Percentiles rank a stretch among this genome's conserved stretches.
phyloP scores from a whole-genome alignment of 768 basidiomycete genomes.

The Pholiota molesta region DNA sequence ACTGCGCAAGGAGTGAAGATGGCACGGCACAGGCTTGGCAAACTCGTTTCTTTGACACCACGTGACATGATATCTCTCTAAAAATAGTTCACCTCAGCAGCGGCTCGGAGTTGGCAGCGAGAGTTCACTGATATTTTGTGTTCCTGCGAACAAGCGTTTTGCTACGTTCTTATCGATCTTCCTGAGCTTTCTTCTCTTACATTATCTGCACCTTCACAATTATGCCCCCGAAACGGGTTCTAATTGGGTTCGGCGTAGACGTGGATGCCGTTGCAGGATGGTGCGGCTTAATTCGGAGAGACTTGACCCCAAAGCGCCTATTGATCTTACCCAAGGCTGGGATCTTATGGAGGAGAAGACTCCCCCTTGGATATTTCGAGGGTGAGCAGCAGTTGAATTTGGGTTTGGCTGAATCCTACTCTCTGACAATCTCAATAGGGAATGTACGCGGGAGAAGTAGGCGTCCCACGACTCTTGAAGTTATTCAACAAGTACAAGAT shows the following conservation, averaged over 20 bases:
- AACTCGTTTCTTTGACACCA: too few species aligned
- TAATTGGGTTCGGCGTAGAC: constrained; percentile 69
- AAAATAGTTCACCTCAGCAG: too few species aligned
- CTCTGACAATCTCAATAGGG: constrained; percentile 37
- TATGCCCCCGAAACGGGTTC: constrained; percentile 57
- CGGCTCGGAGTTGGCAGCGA: too few species aligned
- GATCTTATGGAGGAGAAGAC: constrained; percentile 78
- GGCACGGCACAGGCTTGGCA: too few species aligned
- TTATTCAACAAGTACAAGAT: constrained; percentile 70
- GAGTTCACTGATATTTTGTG: too few species aligned
- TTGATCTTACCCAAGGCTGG: constrained; percentile 47
- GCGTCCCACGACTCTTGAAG: constrained; percentile 67
- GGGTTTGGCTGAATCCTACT: neutral
- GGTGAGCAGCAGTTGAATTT: constrained; percentile 29
- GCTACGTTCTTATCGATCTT: too few species aligned
- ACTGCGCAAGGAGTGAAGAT: too few species aligned
- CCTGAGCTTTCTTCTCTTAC: neutral
- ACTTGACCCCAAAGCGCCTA: neutral
- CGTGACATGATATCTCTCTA: too few species aligned
- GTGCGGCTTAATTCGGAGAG: constrained; percentile 31
- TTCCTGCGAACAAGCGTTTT: too few species aligned
- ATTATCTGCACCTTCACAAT: neutral
- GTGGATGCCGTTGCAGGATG: constrained; percentile 81
- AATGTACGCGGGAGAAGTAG: constrained; percentile 78
- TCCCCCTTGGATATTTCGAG: constrained; percentile 72